Percentiles rank a stretch among this genome's conserved stretches.
phyloP scores from a whole-genome alignment of 225 moss, liverwort and hornwort genomes.

The Sphagnum tenellum region DNA sequence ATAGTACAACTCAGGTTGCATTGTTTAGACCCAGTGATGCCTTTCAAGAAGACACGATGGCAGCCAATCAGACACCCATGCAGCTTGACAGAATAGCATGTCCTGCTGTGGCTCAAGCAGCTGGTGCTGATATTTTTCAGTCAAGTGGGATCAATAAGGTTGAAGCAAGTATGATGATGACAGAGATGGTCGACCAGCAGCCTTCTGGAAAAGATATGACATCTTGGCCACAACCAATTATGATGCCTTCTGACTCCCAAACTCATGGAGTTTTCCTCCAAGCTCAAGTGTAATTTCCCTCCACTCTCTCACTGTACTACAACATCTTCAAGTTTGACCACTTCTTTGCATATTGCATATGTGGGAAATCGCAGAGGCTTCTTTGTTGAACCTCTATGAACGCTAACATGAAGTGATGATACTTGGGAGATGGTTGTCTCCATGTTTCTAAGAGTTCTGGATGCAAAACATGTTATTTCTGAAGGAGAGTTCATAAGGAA shows the following conservation, averaged over 20 bases:
- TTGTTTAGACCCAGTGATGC: slow-evolving; percentile 7
- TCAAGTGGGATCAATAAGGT: slow-evolving; percentile 6
- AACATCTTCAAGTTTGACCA: not conserved
- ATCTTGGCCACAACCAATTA: slow-evolving; percentile 1
- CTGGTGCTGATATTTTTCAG: too few relatives aligned
- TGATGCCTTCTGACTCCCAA: slow-evolving; percentile 1
- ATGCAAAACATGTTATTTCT: too few relatives aligned
- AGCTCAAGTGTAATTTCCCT: slow-evolving; percentile 7
- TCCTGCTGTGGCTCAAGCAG: too few relatives aligned
- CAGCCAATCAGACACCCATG: too few relatives aligned
- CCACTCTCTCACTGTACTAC: too few relatives aligned
- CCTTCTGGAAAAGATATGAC: not conserved
- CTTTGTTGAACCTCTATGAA: too few relatives aligned
- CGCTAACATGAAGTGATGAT: too few relatives aligned
- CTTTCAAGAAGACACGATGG: slow-evolving; percentile 2
- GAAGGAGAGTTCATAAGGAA: too few relatives aligned
- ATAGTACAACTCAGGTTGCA: slow-evolving; percentile 3
- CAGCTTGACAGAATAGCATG: too few relatives aligned
- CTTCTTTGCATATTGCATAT: not conserved
- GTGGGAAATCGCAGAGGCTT: not conserved
- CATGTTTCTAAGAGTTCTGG: too few relatives aligned
- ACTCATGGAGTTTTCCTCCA: slow-evolving; percentile 4
- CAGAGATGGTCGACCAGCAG: slow-evolving; percentile 3
- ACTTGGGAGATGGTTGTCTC: too few relatives aligned
- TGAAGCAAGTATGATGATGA: slow-evolving; percentile 1